These are phyloP conservation scores for Strobilomyces dryophilus DNA, from an alignment of 768 basidiomycete species.

Conservation along the genomic window DNA sequence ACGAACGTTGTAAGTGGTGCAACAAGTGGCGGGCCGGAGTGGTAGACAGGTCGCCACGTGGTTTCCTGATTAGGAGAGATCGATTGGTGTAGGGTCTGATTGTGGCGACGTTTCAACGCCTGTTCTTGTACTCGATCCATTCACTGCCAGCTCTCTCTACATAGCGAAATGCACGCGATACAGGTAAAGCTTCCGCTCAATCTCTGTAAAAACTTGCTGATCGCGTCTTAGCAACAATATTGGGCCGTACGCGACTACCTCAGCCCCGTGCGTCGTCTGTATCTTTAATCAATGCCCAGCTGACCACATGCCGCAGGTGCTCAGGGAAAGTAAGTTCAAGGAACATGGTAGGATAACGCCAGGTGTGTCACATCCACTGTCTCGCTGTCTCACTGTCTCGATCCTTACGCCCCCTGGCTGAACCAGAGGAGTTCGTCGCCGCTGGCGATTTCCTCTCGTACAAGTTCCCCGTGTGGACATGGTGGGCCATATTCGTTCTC, in stretches of 20 bases:
- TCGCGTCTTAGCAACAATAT: conserved; percentile 67
- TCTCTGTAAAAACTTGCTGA: background rate
- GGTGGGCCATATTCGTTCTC: conserved; percentile 46
- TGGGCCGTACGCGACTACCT: conserved; percentile 95
- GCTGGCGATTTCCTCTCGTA: conserved; percentile 96
- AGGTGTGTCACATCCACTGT: conserved; percentile 49
- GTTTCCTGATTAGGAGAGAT: conserved; percentile 31
- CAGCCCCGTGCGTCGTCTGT: conserved; percentile 60
- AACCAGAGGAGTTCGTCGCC: conserved; percentile 91
- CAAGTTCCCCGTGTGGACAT: conserved; percentile 98
- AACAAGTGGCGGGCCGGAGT: too few species aligned
- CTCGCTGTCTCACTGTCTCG: conserved; percentile 3
- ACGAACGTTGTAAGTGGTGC: too few species aligned
- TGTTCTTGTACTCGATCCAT: conserved; percentile 16
- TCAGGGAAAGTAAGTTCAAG: conserved; percentile 98
- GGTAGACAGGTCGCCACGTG: conserved; percentile 17
- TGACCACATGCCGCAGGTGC: conserved; percentile 55
- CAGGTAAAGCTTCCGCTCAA: conserved; percentile 30
- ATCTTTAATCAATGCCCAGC: conserved; percentile 19
- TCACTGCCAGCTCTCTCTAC: conserved; percentile 2
- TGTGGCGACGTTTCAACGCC: conserved; percentile 19
- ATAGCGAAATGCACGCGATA: conserved; percentile 42
- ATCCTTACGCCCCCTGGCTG: conserved; percentile 11
- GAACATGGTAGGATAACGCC: conserved; percentile 96
- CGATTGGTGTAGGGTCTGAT: conserved; percentile 32